These are phyloP conservation scores for Craterostigma plantagineum DNA, from an alignment of 257 asterid species.

Conservation along the genomic window DNA sequence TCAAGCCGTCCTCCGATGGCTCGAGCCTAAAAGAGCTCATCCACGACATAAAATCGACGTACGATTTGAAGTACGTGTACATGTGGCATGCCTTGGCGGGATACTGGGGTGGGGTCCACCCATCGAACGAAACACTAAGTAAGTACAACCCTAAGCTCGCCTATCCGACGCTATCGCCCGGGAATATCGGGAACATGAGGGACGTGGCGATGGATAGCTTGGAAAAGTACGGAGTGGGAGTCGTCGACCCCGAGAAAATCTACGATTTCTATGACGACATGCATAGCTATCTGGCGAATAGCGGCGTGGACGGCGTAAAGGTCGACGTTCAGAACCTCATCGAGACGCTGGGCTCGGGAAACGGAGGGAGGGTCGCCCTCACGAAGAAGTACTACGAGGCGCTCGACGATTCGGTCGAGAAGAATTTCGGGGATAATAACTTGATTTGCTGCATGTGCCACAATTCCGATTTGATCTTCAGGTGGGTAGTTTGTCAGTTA, in stretches of 20 bases:
- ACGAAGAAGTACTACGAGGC: constrained; percentile 46
- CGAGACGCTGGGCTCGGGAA: constrained; percentile 36
- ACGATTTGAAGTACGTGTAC: constrained; percentile 50
- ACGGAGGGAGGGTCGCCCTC: constrained; percentile 56
- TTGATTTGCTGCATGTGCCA: constrained; percentile 51
- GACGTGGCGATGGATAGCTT: constrained; percentile 45
- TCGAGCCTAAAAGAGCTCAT: constrained; percentile 23
- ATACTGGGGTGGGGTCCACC: constrained; percentile 62
- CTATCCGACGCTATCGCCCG: constrained; percentile 47
- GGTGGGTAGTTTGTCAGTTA: too few species aligned
- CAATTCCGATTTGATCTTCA: constrained; percentile 34
- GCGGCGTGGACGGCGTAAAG: constrained; percentile 65
- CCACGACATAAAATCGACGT: constrained; percentile 27
- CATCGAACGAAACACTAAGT: constrained; percentile 21
- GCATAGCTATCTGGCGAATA: constrained; percentile 40
- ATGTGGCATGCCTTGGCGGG: constrained; percentile 74
- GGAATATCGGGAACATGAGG: constrained; percentile 30
- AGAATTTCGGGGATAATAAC: constrained; percentile 34
- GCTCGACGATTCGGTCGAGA: constrained; percentile 38
- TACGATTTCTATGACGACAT: constrained; percentile 46
- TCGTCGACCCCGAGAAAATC: constrained; percentile 28
- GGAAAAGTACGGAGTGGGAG: constrained; percentile 53
- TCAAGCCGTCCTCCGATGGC: constrained; percentile 15
- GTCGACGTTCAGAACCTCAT: constrained; percentile 59
- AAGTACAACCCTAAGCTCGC: constrained; percentile 41